A percentile compares a stretch with the other conserved stretches of the same genome.
Evolutionary conservation across 768 basidiomycete species (phyloP).

Genomic region (Hericium rajendrae): DNA sequence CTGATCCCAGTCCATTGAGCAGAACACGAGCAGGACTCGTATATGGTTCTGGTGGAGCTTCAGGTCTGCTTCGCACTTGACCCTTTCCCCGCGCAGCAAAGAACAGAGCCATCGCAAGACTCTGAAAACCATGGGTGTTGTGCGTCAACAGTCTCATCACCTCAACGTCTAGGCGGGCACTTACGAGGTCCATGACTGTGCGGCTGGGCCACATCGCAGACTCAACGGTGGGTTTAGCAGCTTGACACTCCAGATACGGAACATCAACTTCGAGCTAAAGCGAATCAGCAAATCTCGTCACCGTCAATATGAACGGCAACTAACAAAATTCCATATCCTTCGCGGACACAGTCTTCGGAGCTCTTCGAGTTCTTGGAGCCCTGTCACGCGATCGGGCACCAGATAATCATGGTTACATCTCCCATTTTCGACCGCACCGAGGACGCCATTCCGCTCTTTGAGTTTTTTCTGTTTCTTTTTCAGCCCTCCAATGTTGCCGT

Average conservation of each 20-base stretch:
- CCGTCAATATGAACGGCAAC: constrained; percentile 15
- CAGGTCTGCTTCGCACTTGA: constrained; percentile 30
- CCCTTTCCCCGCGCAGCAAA: constrained; percentile 85
- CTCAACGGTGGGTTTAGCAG: constrained; percentile 44
- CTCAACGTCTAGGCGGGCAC: constrained; percentile 12
- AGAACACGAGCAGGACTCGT: constrained; percentile 71
- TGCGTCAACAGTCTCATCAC: no score
- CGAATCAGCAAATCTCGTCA: constrained; percentile 2
- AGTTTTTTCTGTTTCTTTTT: constrained; percentile 34
- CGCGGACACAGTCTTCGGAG: constrained; percentile 64
- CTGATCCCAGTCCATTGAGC: constrained; percentile 87
- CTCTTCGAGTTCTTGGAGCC: constrained; percentile 69
- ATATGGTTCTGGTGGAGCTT: constrained; percentile 41
- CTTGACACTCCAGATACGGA: constrained; percentile 68
- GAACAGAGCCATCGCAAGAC: constrained; percentile 83
- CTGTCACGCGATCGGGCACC: constrained; percentile 86
- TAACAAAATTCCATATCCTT: constrained; percentile 85
- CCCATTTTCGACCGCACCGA: neutral
- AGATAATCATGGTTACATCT: constrained; percentile 35
- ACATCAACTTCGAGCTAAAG: constrained; percentile 77
- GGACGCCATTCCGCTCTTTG: constrained; percentile 3
- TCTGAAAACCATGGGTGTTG: constrained; percentile 35
- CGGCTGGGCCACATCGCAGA: constrained; percentile 68
- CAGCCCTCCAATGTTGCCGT: constrained; percentile 36
- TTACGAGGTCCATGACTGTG: constrained; percentile 87